Percentiles rank a stretch among this genome's conserved stretches.
phyloP scores from a whole-genome alignment of 768 basidiomycete species.

The Phylloporus sp. region DNA sequence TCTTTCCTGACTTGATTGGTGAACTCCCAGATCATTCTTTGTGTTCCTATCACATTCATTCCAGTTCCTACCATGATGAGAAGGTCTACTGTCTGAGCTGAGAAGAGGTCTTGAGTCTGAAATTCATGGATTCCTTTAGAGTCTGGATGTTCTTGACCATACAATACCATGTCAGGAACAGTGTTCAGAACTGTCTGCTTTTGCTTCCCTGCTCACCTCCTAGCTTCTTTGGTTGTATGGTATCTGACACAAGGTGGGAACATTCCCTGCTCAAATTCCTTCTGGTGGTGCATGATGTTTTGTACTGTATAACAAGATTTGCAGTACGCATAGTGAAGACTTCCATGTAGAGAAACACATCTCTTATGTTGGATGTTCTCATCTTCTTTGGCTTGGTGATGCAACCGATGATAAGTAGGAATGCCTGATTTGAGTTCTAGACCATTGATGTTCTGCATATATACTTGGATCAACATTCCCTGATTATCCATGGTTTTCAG shows the following conservation, averaged over 20 bases:
- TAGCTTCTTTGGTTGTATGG: not conserved
- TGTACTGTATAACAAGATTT: conserved; percentile 1
- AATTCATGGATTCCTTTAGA: conserved; percentile 1
- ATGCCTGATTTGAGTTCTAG: conserved; percentile 9
- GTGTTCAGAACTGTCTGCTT: not conserved
- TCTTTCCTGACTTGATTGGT: not conserved
- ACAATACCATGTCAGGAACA: conserved; percentile 11
- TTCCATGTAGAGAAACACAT: conserved; percentile 10
- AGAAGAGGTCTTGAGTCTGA: conserved; percentile 2
- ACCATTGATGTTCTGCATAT: conserved; percentile 13
- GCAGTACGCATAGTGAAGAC: conserved; percentile 6
- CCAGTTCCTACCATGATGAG: conserved; percentile 10
- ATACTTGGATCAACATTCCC: conserved; percentile 3
- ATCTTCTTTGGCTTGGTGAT: no score
- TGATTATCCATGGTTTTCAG: conserved; percentile 7
- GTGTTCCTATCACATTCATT: conserved; percentile 13
- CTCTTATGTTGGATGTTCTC: not conserved
- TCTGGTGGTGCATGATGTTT: not conserved
- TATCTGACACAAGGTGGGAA: conserved; percentile 5
- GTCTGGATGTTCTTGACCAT: conserved; percentile 7
- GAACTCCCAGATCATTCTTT: conserved; percentile 5
- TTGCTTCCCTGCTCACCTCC: not conserved
- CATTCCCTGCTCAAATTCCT: not conserved
- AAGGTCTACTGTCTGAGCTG: not conserved
- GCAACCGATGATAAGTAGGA: conserved; percentile 2